Evolutionary conservation across 495 filamentous ascomycete species (phyloP), one percentile per base, ranked within the genome.

Genomic region (Neurospora sp.): DNA sequence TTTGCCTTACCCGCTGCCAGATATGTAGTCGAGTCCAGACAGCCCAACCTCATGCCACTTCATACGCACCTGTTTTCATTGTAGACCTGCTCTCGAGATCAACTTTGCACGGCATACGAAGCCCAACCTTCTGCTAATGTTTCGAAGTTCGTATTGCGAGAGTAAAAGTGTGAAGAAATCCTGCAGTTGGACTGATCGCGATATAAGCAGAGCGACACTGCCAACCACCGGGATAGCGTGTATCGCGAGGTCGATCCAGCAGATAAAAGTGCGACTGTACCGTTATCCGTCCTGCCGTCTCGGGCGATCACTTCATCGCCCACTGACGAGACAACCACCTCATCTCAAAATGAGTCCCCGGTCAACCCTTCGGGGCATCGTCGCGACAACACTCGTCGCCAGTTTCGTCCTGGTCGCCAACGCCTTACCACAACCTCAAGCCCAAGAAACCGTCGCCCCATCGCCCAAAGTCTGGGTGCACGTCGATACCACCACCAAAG

Each of bases 401-500:
- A 18, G 72, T n/a, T 37, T 75, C 9, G 48, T 70, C 14, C 42
- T 70, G 10, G 38, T 35, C 53, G 27, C 53, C 53, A 35, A 35
- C 7, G 73, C 73, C 0, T 20, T 76, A 27, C 59, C 75, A 9
- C 70, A 75, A 16, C 48, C 48, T 14, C 78, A 75, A 44, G 70
- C 42, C 31, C 53, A 42, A 65, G 61, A 72, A 10, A 68, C 73
- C 39, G 70, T 71, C 40, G 31, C 61, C 44, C 40, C 41, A 4
- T 70, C 75, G 7, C 71, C 73, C 3, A 70, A 73, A 38, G 71
- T 71, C 0, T 82, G 80, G 80, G 76, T 82, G 1, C 75, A 75
- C 3, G 75, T 82, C 40, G 74, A 79, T 73, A 20, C 71, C 9
- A 12, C 44, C 22, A 79, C 78, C 70, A 27, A 39, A 9, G 75